These are phyloP conservation scores for Toxoplasma gondii DNA, from an alignment of 169 alveolate genomes.

Conservation along the genomic window DNA sequence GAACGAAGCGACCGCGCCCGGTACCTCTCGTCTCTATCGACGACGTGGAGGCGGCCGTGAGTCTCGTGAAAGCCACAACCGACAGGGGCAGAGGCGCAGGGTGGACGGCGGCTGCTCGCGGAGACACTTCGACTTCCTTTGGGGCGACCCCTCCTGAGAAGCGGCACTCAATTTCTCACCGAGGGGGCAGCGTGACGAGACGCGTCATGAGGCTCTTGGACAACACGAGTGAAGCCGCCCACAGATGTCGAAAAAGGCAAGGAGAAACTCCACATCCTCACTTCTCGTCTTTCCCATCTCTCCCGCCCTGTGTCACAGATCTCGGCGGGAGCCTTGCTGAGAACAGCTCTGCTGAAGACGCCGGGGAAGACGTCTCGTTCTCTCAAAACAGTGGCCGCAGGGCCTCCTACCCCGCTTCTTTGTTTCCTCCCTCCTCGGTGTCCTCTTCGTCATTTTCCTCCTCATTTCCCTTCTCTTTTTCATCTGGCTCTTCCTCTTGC, in stretches of 20 bases:
- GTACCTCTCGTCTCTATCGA: neutral
- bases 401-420: neutral
- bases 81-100: neutral
- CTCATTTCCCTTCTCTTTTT: no score
- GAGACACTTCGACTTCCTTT: neutral
- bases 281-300: neutral
- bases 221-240: neutral
- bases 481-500: neutral
- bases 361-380: neutral
- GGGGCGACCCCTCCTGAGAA: neutral
- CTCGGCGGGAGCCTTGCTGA: neutral
- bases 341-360: neutral
- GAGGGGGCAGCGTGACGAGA: neutral
- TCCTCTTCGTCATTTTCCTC: no score
- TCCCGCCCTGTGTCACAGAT: neutral
- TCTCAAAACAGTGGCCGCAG: neutral
- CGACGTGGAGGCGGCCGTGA: slow-evolving; percentile 8
- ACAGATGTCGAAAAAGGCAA: neutral
- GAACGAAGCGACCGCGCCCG: neutral
- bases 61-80: neutral
- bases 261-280: neutral
- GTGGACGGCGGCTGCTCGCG: neutral
- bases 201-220: neutral
- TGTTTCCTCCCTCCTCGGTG: neutral
- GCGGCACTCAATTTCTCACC: neutral